phyloP scores from a whole-genome alignment of 164 flowering plant genomes.

The Hamamelis virginiana region DNA sequence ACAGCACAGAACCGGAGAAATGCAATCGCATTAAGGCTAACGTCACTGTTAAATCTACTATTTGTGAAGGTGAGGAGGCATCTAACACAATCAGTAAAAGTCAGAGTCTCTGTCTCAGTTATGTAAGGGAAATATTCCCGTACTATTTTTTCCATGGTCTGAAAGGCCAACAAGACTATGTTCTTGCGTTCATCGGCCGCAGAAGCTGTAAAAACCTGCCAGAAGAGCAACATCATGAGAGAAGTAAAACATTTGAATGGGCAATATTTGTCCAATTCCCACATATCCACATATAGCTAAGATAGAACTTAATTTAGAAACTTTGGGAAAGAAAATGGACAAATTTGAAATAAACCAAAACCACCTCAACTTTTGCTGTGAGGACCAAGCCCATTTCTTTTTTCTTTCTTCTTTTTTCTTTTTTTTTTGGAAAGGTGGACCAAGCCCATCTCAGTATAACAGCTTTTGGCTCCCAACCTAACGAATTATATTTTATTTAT shows the following conservation, averaged over 20 bases:
- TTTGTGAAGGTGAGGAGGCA: conserved; percentile 94
- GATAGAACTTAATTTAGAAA: not conserved
- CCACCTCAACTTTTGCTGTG: not conserved
- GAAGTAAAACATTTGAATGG: conserved; percentile 3
- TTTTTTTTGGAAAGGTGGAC: no score
- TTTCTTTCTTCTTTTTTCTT: no score
- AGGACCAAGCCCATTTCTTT: not conserved
- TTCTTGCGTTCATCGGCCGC: conserved; percentile 97
- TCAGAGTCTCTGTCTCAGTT: conserved; percentile 92
- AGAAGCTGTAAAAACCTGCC: conserved; percentile 90
- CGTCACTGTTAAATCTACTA: conserved; percentile 90
- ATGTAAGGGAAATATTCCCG: conserved; percentile 94
- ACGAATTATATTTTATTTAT: not conserved
- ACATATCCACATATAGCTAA: not conserved
- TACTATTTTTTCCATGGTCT: conserved; percentile 97
- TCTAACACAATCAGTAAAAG: conserved; percentile 93
- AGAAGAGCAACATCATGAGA: conserved; percentile 11
- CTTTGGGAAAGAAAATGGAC: not conserved
- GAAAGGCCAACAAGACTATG: conserved; percentile 88
- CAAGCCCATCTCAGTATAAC: not conserved
- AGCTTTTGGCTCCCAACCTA: not conserved
- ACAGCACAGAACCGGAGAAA: conserved; percentile 98
- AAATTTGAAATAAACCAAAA: not conserved
- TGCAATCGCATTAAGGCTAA: conserved; percentile 97
- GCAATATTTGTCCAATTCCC: not conserved